Base-by-base conservation (phyloP, 768 basidiomycete species). In the Leccinum subgranulosum region DNA sequence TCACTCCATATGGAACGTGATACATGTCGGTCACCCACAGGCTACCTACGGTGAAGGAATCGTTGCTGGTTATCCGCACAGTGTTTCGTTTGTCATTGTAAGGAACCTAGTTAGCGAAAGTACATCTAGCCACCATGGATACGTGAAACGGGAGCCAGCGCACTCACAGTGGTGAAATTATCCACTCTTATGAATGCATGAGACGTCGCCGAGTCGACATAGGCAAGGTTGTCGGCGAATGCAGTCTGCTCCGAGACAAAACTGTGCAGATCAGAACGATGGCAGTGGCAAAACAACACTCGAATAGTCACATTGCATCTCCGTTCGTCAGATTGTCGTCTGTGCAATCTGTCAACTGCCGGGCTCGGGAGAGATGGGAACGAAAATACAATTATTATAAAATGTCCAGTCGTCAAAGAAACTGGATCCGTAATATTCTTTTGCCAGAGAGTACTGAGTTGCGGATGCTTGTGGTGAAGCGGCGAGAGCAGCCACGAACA, bases 101-200 rank as follows among this genome's bases (percentile, higher is more conserved):
- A 2, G 63, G 48, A 11, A 73, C 72, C 70, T 73, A 49, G 14
- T 43, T 17, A 12, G 34, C 47, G 15, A 39, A 17, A 17, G 52
- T 43, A 25, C 4, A 43, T 43, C 41, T 4, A 43, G 39, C 21
- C 7, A 59, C 49, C 62, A 47, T 28, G 54, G 51, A 6, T 15
- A 11, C 4, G 6, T 9, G 25, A 51, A 46, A 60, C 7, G 27
- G 11, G 12, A 28, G 15, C 27, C 2, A 39, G 17, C 45, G 58
- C 64, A 17, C 68, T 68, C 17, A 88, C 80, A 1, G 66, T 75
- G 1, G 85, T 77, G 28, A 79, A 82, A 67, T 90, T 90, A 73
- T 91, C 90, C 12, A 91, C 88, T 64, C 80, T 82, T 66, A 92
- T 86, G 64, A 92, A 83, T 2, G 88, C 89, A 59, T 87, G 86